phyloP scores from a whole-genome alignment of 139 green algal genomes.

The Volvox reticuliferus region DNA sequence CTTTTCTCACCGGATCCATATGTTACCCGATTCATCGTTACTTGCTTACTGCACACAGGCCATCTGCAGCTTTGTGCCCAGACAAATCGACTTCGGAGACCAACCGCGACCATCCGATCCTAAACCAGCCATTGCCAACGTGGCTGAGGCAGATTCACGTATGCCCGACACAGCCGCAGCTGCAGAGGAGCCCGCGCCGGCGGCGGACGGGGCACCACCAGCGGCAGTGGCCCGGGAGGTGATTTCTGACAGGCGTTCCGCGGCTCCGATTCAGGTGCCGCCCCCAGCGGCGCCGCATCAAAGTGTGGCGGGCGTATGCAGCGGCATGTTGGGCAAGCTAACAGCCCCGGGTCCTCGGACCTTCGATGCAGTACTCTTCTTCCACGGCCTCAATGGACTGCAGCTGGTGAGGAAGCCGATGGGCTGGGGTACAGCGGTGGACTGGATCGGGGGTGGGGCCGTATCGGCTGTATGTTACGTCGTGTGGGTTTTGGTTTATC shows the following conservation, averaged over 20 bases:
- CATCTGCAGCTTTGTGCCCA: constrained; percentile 58
- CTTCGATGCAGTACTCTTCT: constrained; percentile 66
- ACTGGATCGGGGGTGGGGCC: too few species aligned
- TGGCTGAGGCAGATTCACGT: background rate
- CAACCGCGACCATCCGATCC: background rate
- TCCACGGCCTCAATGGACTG: constrained; percentile 70
- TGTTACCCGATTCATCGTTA: too few species aligned
- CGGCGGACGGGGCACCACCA: background rate
- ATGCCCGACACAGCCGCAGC: background rate
- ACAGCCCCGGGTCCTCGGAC: background rate
- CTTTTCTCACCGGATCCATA: too few species aligned
- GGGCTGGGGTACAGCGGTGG: background rate
- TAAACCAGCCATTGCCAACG: background rate
- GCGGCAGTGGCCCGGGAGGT: background rate
- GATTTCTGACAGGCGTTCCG: background rate
- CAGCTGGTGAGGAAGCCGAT: constrained; percentile 40
- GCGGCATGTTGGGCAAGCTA: background rate
- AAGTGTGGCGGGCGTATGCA: background rate
- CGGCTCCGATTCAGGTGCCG: background rate
- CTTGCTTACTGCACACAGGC: constrained; percentile 20
- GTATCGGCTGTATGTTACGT: too few species aligned
- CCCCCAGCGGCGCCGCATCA: background rate
- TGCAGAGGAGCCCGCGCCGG: too few species aligned
- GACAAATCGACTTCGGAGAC: constrained; percentile 47
- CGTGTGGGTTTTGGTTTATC: too few species aligned